Conservation (phyloP, 2,329 filamentous ascomycete species). For the Aureobasidium sp. region DNA sequence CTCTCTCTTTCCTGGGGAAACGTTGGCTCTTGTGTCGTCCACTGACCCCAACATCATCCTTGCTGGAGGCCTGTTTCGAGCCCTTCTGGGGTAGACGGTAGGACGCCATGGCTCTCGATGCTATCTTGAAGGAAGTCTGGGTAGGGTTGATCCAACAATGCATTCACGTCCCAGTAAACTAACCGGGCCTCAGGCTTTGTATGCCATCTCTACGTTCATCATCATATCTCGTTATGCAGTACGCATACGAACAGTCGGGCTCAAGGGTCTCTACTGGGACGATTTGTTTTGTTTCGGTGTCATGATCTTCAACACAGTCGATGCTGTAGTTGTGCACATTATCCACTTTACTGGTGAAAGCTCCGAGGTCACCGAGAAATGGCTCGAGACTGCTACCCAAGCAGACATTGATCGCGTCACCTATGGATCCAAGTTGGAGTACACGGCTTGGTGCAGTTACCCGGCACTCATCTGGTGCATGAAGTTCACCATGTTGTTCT, state of each 20-base stretch:
- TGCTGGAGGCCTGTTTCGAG: neutral
- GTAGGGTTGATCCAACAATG: neutral
- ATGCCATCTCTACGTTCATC: constrained; percentile 20
- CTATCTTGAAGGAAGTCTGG: constrained; percentile 11
- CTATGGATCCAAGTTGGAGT: constrained; percentile 33
- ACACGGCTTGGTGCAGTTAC: constrained; percentile 37
- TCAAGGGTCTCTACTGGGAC: constrained; percentile 34
- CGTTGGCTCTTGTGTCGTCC: neutral
- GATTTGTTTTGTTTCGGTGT: constrained; percentile 27
- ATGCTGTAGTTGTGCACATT: constrained; percentile 32
- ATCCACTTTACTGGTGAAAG: constrained; percentile 29
- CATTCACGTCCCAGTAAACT: neutral
- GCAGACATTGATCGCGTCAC: constrained; percentile 26
- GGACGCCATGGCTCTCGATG: constrained; percentile 5
- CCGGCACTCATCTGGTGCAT: constrained; percentile 33
- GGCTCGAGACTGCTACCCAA: constrained; percentile 23
- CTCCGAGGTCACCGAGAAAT: constrained; percentile 22
- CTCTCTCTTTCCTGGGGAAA: neutral
- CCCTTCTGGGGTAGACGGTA: neutral
- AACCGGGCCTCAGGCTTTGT: neutral
- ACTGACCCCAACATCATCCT: neutral
- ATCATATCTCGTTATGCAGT: constrained; percentile 31
- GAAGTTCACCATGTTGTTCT: constrained; percentile 28
- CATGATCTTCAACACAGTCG: constrained; percentile 29
- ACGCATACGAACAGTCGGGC: constrained; percentile 33